Base-by-base conservation (phyloP, 345 rosid genomes). In the Combretum micranthum region DNA sequence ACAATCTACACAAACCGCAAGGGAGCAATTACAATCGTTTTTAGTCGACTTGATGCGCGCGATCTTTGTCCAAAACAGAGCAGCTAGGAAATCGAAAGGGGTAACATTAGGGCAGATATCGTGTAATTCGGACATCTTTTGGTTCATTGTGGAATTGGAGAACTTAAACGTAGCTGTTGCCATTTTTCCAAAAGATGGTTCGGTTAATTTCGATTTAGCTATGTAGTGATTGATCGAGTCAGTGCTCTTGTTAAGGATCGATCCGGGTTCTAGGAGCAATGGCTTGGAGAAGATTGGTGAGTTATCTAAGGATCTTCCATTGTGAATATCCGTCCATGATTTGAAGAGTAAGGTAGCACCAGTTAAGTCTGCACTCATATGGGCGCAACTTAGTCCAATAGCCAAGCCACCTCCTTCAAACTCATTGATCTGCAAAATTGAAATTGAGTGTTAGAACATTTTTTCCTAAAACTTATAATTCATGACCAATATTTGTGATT, bases 331-430 rank as follows among this genome's bases (percentile, higher is more conserved):
- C 11, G 75, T 62, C 80, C 87, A 74, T 23, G 87, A 61, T 32
- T 77, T 77, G 52, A 79, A 63, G 50, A 86, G 64, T 17, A 79
- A 43, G 60, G 65, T 63, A n/a, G 67, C 52, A 17, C 74, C 53
- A 48, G 89, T 79, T 32, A 68, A 56, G 67, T 83, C 89, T 21
- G 85, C 94, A 26, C 45, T 73, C 63, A 64, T 62, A 59, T 83
- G 87, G 50, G 69, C 47, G 71, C 94, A 86, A 60, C 85, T 86
- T 6, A 83, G 56, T 37, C 89, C 89, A 53, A 81, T 61, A 2
- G 89, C 89, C 25, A 79, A 62, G 15, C 94, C 82, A 15, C 85
- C 89, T 4, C 82, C 89, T 73, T 72, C 82, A 72, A 86, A 83
- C 56, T 86, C 87, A 73, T 52, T 86, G 17, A 86, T 50, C 69